A percentile compares a stretch with the other conserved stretches of the same genome.
phyloP scores from a whole-genome alignment of 1,284 basidiomycete species.

The Cryptococcus maquisensis region DNA sequence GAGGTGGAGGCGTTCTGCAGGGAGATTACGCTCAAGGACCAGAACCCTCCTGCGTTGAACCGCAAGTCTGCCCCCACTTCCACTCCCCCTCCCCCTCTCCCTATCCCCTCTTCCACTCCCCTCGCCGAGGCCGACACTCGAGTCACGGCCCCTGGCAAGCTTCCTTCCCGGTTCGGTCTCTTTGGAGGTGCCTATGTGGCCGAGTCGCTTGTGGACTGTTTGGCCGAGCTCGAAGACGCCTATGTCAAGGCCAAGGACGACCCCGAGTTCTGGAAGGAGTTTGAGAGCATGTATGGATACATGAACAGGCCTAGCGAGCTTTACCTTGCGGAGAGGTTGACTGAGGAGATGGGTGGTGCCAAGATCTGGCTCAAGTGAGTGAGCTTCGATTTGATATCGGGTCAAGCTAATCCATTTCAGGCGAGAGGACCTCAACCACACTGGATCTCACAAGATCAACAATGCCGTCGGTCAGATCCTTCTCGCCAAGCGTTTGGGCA shows the following conservation, averaged over 20 bases:
- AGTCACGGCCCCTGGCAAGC: slow-evolving; percentile 48
- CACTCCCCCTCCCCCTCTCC: slow-evolving; percentile 32
- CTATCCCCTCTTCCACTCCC: slow-evolving; percentile 36
- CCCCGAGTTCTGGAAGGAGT: slow-evolving; percentile 90
- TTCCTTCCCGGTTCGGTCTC: slow-evolving; percentile 84
- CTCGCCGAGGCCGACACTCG: slow-evolving; percentile 29
- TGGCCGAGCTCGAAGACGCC: slow-evolving; percentile 84
- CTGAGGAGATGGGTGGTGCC: slow-evolving; percentile 74
- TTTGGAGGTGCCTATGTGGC: slow-evolving; percentile 98
- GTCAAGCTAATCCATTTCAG: slow-evolving; percentile 11
- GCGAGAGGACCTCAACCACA: slow-evolving; percentile 67
- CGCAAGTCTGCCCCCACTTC: slow-evolving; percentile 21
- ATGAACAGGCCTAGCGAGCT: slow-evolving; percentile 72
- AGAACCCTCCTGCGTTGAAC: slow-evolving; percentile 38
- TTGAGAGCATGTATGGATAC: slow-evolving; percentile 82
- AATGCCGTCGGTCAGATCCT: slow-evolving; percentile 94
- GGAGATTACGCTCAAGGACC: slow-evolving; percentile 62
- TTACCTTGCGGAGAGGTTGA: slow-evolving; percentile 70
- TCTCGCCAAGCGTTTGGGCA: slow-evolving; percentile 85
- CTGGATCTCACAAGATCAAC: slow-evolving; percentile 95
- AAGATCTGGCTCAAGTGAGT: slow-evolving; percentile 93
- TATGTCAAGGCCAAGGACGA: slow-evolving; percentile 83
- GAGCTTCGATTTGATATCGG: neutral
- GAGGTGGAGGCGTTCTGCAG: slow-evolving; percentile 72
- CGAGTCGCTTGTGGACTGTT: slow-evolving; percentile 85